Evolutionary conservation across 805 yeast genomes (phyloP).

Genomic region (Pichia paraexigua): DNA sequence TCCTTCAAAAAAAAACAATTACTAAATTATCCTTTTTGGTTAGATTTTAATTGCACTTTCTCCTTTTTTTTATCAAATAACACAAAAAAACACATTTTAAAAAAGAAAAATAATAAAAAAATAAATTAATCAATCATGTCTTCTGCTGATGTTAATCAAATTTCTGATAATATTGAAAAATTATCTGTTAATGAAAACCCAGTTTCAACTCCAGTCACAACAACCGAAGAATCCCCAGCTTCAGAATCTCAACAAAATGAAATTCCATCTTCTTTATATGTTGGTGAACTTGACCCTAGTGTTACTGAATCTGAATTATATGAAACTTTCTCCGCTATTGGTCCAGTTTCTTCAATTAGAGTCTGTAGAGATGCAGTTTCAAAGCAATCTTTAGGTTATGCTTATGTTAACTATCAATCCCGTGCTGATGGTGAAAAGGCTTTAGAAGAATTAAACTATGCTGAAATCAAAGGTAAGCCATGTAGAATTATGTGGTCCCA

Average conservation of each 20-base stretch:
- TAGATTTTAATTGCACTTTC: constrained; percentile 6
- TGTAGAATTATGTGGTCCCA: constrained; percentile 99
- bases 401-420: constrained; percentile 93
- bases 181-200: constrained; percentile 27
- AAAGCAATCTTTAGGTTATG: constrained; percentile 95
- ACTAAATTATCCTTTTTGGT: constrained; percentile 1
- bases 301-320: constrained; percentile 92
- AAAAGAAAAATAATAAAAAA: constrained; percentile 12
- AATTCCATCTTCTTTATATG: constrained; percentile 81
- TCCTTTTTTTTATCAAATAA: constrained; percentile 3
- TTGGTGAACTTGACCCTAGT: constrained; percentile 90
- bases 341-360: constrained; percentile 93
- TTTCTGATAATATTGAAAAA: constrained; percentile 29
- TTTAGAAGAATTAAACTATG: constrained; percentile 90
- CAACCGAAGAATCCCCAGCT: constrained; percentile 26
- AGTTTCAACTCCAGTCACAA: constrained; percentile 26
- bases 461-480: constrained; percentile 88
- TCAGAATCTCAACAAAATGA: constrained; percentile 40
- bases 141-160: constrained; percentile 28
- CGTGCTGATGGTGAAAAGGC: constrained; percentile 89
- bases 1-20: constrained; percentile 3
- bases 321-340: constrained; percentile 90
- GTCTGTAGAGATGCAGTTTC: constrained; percentile 98
- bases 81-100: constrained; percentile 6
- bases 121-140: constrained; percentile 21